Evolutionary conservation across 495 filamentous ascomycete genomes (phyloP).

Genomic region (Terfezia claveryi): DNA sequence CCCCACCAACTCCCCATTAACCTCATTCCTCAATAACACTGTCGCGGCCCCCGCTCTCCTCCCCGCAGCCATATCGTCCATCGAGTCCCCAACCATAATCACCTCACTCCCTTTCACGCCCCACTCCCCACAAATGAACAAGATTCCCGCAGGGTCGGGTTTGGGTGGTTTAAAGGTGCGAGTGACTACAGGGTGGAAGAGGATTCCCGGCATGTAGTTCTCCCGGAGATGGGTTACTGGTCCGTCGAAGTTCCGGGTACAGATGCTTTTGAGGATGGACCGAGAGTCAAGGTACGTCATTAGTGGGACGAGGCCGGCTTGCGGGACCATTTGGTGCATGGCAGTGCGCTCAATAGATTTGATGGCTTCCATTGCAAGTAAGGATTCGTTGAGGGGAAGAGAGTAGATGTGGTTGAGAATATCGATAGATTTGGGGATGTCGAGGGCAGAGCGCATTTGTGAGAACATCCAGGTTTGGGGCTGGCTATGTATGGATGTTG

Average conservation of each 20-base stretch:
- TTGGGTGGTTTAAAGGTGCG: conserved; percentile 68
- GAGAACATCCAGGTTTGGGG: conserved; percentile 92
- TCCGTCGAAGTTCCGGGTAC: conserved; percentile 84
- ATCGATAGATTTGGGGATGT: conserved; percentile 46
- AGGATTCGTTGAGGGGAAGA: conserved; percentile 39
- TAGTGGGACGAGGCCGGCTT: conserved; percentile 48
- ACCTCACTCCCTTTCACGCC: conserved; percentile 20
- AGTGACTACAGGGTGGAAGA: conserved; percentile 68
- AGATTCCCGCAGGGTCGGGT: conserved; percentile 67
- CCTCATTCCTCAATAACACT: conserved; percentile 64
- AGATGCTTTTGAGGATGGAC: conserved; percentile 53
- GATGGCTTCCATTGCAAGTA: conserved; percentile 46
- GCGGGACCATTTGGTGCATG: conserved; percentile 57
- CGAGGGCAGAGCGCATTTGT: conserved; percentile 48
- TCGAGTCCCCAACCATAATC: conserved; percentile 48
- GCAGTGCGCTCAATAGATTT: conserved; percentile 55
- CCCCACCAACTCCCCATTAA: conserved; percentile 45
- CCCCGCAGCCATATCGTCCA: conserved; percentile 87
- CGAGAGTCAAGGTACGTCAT: conserved; percentile 59
- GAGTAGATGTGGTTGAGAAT: conserved; percentile 72
- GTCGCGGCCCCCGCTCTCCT: conserved; percentile 69
- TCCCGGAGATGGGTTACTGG: conserved; percentile 40
- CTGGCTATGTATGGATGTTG: conserved; percentile 27
- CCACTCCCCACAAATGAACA: conserved; percentile 65
- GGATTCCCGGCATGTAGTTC: conserved; percentile 43